Evolutionary conservation across 2,329 filamentous ascomycete genomes (phyloP), one percentile per base, ranked within the genome.

Genomic region (Diplocarpon rosae): DNA sequence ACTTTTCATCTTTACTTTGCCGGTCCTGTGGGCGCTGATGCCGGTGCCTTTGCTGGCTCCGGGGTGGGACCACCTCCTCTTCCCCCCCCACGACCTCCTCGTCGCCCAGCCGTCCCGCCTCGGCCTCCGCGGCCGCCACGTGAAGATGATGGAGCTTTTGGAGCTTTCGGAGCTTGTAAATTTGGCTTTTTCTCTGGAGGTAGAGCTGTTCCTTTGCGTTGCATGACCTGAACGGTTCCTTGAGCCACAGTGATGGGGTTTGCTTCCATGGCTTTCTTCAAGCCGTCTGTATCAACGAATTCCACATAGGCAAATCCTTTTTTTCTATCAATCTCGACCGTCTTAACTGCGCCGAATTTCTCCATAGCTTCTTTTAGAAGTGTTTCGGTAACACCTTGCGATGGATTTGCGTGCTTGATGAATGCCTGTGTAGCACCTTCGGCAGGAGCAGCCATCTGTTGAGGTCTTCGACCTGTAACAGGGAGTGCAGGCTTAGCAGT

Each of bases 241-340:
- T 93, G 84, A 0, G 83, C 89, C 10, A 96, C 81, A 15, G 82
- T 69, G 27, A 95, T 74, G 0, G 85, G 86, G 58, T 87, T 93
- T 11, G 84, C 85, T 13, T 78, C 74, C 59, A 95, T 79, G 5
- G 90, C 90, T 58, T 85, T 87, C 56, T 76, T 76, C 20, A 96
- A 70, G 9, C 75, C 73, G 8, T 80, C 78, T 1, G 81, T 73
- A 16, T 87, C 80, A 9, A 76, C 74, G 66, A 95, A 96, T 51
- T 95, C 85, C 32, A 94, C 82, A 61, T 95, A 95, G 2, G 88
- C 90, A 57, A 95, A 94, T 0, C 88, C 88, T 63, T 95, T 95
- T 58, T 89, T 84, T 63, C 88, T 89, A 61, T 96, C 90, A 43
- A 96, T 90, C 56, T 95, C 90, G 14, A 95, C 85, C 52, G 78